Conservation (phyloP, 805 yeast genomes). For the Wickerhamiella brachini region DNA sequence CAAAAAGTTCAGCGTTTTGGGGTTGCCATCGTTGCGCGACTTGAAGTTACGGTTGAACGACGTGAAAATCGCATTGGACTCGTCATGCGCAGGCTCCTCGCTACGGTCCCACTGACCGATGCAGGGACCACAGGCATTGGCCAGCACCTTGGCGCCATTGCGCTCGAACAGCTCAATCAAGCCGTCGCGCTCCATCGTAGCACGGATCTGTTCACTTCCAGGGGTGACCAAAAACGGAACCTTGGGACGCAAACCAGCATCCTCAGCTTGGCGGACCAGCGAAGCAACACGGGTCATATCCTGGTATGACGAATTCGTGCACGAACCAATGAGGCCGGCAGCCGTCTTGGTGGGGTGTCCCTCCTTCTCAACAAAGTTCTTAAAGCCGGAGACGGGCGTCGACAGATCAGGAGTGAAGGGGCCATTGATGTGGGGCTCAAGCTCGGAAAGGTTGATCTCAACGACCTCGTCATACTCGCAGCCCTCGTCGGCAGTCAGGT, state of each 20-base stretch:
- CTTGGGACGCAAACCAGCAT: constrained; percentile 84
- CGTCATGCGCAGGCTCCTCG: not conserved
- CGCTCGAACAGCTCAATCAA: constrained; percentile 76
- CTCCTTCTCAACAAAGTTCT: constrained; percentile 67
- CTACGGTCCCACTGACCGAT: constrained; percentile 97
- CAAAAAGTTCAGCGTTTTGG: constrained; percentile 91
- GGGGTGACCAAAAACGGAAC: constrained; percentile 89
- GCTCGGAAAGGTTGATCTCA: constrained; percentile 75
- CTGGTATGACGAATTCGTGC: constrained; percentile 97
- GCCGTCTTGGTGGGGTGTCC: constrained; percentile 87
- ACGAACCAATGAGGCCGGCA: constrained; percentile 95
- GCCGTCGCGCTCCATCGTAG: constrained; percentile 95
- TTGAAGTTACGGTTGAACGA: constrained; percentile 97
- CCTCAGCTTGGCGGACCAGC: constrained; percentile 78
- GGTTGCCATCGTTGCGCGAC: constrained; percentile 96
- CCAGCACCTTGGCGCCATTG: constrained; percentile 87
- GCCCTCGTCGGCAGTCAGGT: constrained; percentile 79
- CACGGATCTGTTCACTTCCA: constrained; percentile 97
- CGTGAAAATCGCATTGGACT: constrained; percentile 72
- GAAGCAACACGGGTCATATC: constrained; percentile 97
- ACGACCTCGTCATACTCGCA: constrained; percentile 87
- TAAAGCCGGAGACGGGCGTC: constrained; percentile 80
- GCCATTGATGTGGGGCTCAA: constrained; percentile 95
- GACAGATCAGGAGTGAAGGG: constrained; percentile 98
- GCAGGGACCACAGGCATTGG: constrained; percentile 99